Evolutionary conservation across 306 rosid genomes (phyloP).

Genomic region (peach (Prunus persica)): Prunus_persica_NCBIv2 NC_034013.1:12983001-12983500

Average conservation of each 20-base stretch:
- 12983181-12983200: conserved; percentile 8
- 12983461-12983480: conserved; percentile 3
- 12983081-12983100: neutral
- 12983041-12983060: neutral
- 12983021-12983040: neutral
- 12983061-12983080: neutral
- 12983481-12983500: neutral
- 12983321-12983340: conserved; percentile 16
- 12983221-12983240: neutral
- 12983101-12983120: neutral
- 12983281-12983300: conserved; percentile 1
- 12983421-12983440: neutral
- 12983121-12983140: conserved; percentile 2
- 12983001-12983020: neutral
- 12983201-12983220: neutral
- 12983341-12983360: neutral
- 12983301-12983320: neutral
- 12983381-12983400: neutral
- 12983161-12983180: neutral
- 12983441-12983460: neutral
- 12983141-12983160: conserved; percentile 2
- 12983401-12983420: neutral
- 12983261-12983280: neutral
- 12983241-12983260: neutral
- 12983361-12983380: conserved; percentile 21